phyloP scores from a whole-genome alignment of 495 filamentous ascomycete species.

The Lophiostoma macrostomum region DNA sequence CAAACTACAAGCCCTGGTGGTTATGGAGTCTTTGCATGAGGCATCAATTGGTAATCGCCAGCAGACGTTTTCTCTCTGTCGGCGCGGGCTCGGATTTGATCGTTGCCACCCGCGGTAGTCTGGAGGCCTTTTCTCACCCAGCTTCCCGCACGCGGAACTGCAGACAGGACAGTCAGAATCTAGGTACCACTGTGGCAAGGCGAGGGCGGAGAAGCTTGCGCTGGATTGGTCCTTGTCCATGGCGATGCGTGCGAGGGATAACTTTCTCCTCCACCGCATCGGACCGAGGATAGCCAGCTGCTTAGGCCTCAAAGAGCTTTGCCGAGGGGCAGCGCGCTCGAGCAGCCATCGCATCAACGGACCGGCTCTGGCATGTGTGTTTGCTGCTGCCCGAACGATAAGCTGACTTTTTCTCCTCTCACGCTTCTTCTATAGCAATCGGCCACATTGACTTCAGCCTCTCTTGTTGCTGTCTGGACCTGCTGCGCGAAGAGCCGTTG shows the following conservation, averaged over 20 bases:
- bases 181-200: too few relatives aligned
- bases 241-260: conserved; percentile 18
- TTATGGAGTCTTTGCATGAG: neutral
- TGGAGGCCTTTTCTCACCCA: neutral
- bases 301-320: conserved; percentile 14
- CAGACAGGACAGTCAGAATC: too few relatives aligned
- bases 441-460: conserved; percentile 8
- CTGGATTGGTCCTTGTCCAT: neutral
- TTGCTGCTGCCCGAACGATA: conserved; percentile 14
- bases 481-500: neutral
- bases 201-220: too few relatives aligned
- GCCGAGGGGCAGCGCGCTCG: conserved; percentile 25
- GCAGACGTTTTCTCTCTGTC: neutral
- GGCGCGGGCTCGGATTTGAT: conserved; percentile 4
- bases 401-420: conserved; percentile 8
- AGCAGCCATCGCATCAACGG: conserved; percentile 20
- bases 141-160: conserved; percentile 15
- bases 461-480: conserved; percentile 5
- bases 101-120: conserved; percentile 19
- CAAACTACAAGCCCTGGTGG: neutral
- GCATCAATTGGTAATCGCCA: conserved; percentile 17
- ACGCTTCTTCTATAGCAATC: conserved; percentile 12
- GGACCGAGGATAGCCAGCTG: conserved; percentile 31
- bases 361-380: conserved; percentile 13
- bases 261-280: conserved; percentile 25